Base-by-base conservation (phyloP, 257 asterid species). In the Lycium barbarum region DNA sequence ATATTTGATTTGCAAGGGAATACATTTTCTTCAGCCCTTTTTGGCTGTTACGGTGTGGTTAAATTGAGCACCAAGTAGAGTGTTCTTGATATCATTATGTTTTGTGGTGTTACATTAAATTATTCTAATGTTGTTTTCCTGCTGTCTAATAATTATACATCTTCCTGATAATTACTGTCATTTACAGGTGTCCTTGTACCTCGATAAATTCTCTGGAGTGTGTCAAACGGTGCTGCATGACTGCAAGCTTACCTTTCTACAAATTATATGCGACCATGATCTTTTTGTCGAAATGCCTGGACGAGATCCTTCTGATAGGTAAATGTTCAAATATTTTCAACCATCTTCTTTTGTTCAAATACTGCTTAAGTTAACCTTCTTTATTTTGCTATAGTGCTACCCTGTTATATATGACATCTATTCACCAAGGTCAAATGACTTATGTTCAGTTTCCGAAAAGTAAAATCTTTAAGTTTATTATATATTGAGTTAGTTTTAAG, bases 281-380 rank as follows among this genome's bases (percentile, higher is more conserved):
- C 98, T 97, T 67, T 97, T 97, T 85, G 98, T 97, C 89, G 99
- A 97, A 91, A 97, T 97, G 99, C 99, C 99, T 68, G 99, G 99
- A 72, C 88, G 98, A 90, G 99, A 97, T 89, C 99, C 99, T 85
- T 97, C 99, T 26, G 99, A 97, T 91, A 92, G 99, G 99, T 97
- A 90, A 71, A 43, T 15, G 83, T 83, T 71, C 59, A 83, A 80
- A 55, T 73, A 13, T 63, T 53, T 70, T 82, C 84, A 47, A 71
- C 55, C n/a, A 4, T 70, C 57, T 10, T 84, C 79, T 58, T 68
- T 74, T 66, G 47, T 85, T 82, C 66, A 61, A 59, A 51, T 86
- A 88, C 80, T 53, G 84, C 83, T 59, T 83, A 59, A 0, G 38
- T 49, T 59, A 84, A 63, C 83, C 79, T 57, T 79, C 55, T 14